These are phyloP conservation scores for Prunus mume DNA, from an alignment of 306 rosid genomes.

Conservation along the genomic window DNA sequence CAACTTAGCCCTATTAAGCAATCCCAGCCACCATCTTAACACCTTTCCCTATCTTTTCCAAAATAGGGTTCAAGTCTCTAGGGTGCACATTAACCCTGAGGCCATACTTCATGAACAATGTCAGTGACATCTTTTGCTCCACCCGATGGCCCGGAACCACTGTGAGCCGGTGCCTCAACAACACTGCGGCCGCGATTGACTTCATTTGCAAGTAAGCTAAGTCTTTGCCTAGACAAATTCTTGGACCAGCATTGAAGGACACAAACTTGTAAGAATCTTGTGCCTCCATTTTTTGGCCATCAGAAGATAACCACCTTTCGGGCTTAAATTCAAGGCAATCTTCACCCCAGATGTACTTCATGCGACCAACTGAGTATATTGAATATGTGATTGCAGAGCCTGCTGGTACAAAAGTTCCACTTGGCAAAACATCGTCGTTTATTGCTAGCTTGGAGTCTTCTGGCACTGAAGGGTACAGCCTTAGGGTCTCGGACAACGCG, in stretches of 20 bases:
- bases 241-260: slow-evolving; percentile 81
- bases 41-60: slow-evolving; percentile 34
- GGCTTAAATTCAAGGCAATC: slow-evolving; percentile 88
- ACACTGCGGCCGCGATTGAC: slow-evolving; percentile 71
- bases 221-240: slow-evolving; percentile 86
- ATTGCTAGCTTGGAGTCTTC: slow-evolving; percentile 74
- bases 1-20: slow-evolving; percentile 9
- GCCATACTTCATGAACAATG: slow-evolving; percentile 92
- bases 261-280: slow-evolving; percentile 67
- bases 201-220: slow-evolving; percentile 91
- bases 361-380: slow-evolving; percentile 69
- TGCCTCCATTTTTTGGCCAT: slow-evolving; percentile 46
- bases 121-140: slow-evolving; percentile 93
- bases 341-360: slow-evolving; percentile 87
- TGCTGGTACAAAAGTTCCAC: slow-evolving; percentile 64
- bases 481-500: slow-evolving; percentile 68
- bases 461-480: slow-evolving; percentile 89
- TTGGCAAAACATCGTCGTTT: slow-evolving; percentile 63
- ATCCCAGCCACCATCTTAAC: slow-evolving; percentile 27
- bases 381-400: slow-evolving; percentile 70
- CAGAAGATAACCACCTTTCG: slow-evolving; percentile 63
- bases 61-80: slow-evolving; percentile 49
- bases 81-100: slow-evolving; percentile 61
- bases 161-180: slow-evolving; percentile 63
- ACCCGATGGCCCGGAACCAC: slow-evolving; percentile 62